Base-by-base conservation (phyloP, 2,329 filamentous ascomycete genomes). In the Nigrospora sphaerica region DNA sequence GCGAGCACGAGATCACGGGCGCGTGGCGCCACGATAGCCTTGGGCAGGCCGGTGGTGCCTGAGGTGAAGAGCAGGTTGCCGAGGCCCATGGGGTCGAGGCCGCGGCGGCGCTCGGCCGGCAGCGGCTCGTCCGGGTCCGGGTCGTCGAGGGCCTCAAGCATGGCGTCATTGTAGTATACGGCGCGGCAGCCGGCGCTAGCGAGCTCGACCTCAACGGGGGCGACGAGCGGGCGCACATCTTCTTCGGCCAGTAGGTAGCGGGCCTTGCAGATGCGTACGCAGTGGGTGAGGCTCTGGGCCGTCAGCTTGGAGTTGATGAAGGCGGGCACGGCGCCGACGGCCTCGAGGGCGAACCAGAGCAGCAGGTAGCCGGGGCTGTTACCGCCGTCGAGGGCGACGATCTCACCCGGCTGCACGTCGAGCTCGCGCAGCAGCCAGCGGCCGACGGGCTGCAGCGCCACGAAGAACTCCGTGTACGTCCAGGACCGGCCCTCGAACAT, bases 31-130 rank as follows among this genome's bases (percentile, higher is more conserved):
- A 75, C 62, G 50, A 81, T 83, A 2, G 78, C 86, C 61, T 91
- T 91, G 7, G 86, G 85, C 52, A 86, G 65, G 7, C 86, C 86
- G 0, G 86, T 90, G 0, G 86, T 90, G 32, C 86, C 86, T 45
- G 81, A 80, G 0, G 86, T 91, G 62, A 88, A 90, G 51, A 90
- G 77, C 17, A 90, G 62, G 36, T 72, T 75, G 46, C 78, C 69
- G 0, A 82, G 75, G 51, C 72, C 80, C 9, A 69, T 62, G 0
- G 68, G 70, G 39, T 69, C 66, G 1, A 83, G 67, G 3, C 65
- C 66, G 2, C 66, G 63, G 19, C 81, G 72, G 42, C 79, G 73
- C 14, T 73, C 68, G 48, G 83, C 73, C 1, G 71, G 73, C 0
- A 81, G 78, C 36, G 74, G 67, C 16, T 69, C 66, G 0, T 71